phyloP scores from a whole-genome alignment of 495 filamentous ascomycete species.

The Bathelium albidoporum region DNA sequence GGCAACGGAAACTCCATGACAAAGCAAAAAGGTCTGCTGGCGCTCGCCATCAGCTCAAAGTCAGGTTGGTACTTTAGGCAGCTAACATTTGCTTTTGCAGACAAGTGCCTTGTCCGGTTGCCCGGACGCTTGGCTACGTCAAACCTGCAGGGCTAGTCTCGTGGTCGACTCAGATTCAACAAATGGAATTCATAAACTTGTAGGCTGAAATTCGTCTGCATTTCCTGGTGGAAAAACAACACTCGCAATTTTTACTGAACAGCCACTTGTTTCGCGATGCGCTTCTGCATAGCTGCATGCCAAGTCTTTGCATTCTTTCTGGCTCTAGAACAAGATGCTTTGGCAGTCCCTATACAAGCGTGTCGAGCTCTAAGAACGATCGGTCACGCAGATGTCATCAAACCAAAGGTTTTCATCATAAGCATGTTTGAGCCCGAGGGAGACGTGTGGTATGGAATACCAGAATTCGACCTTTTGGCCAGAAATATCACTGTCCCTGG shows the following conservation, averaged over 20 bases:
- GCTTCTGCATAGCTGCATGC: not conserved
- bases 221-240: no score
- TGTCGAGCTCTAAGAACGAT: not conserved
- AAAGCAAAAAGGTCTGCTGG: no score
- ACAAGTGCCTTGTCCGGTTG: not conserved
- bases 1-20: no score
- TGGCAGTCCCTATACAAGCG: not conserved
- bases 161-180: not conserved
- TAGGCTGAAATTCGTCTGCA: no score
- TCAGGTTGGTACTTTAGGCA: no score
- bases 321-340: not conserved
- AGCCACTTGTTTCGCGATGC: not conserved
- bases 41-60: no score
- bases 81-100: no score
- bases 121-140: not conserved
- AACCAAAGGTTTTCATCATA: constrained; percentile 60
- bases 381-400: constrained; percentile 16
- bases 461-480: constrained; percentile 50
- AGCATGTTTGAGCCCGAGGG: constrained; percentile 63
- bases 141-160: not conserved
- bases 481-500: constrained; percentile 59
- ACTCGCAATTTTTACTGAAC: not conserved
- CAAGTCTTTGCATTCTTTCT: not conserved
- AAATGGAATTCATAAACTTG: no score
- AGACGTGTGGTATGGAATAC: constrained; percentile 53